Evolutionary conservation across 805 yeast genomes (phyloP).

Genomic region (Barnettozyma vustinii): DNA sequence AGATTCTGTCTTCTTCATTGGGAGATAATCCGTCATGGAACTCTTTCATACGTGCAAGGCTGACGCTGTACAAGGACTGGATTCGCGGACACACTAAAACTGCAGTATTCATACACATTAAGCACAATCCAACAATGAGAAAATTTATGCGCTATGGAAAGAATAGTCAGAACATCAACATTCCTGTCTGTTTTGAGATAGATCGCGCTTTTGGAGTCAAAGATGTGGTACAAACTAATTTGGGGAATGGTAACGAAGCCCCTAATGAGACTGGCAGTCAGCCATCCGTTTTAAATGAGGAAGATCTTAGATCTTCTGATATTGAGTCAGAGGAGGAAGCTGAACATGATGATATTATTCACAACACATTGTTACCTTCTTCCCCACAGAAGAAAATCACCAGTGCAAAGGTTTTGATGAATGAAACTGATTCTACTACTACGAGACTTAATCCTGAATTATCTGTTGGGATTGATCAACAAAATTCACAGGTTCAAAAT

Average conservation of each 20-base stretch:
- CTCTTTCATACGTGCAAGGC: slow-evolving; percentile 15
- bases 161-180: slow-evolving; percentile 2
- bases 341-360: slow-evolving; percentile 3
- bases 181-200: slow-evolving; percentile 1
- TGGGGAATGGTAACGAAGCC: background rate
- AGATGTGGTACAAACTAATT: slow-evolving; percentile 2
- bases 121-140: slow-evolving; percentile 16
- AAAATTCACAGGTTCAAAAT: background rate
- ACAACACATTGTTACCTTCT: slow-evolving; percentile 4
- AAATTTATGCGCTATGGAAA: slow-evolving; percentile 9
- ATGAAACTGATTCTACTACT: background rate
- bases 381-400: slow-evolving; percentile 15
- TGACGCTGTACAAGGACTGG: slow-evolving; percentile 23
- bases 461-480: background rate
- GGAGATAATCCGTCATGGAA: slow-evolving; percentile 21
- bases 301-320: slow-evolving; percentile 12
- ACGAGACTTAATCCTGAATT: background rate
- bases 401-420: slow-evolving; percentile 12
- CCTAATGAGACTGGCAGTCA: background rate
- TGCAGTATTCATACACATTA: slow-evolving; percentile 16
- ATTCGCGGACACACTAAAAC: slow-evolving; percentile 1
- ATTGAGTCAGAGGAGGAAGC: slow-evolving; percentile 6
- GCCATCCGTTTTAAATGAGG: slow-evolving; percentile 14
- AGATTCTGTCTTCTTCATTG: slow-evolving; percentile 17
- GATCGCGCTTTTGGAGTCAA: slow-evolving; percentile 8